These are phyloP conservation scores for Chenopodium suecicum DNA, from an alignment of 148 eudicot genomes.

Conservation along the genomic window DNA sequence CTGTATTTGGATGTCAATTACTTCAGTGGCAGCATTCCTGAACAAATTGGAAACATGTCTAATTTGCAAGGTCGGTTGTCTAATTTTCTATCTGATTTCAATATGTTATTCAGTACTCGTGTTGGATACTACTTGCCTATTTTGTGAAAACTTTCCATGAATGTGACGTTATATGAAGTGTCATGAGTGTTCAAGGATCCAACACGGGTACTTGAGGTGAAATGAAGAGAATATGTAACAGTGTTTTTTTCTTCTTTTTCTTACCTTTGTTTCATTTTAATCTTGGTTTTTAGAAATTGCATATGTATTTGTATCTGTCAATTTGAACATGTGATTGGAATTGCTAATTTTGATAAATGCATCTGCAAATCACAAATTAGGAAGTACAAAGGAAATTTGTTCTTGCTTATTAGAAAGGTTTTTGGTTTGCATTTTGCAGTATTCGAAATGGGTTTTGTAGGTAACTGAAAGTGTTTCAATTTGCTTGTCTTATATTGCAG, in stretches of 20 bases:
- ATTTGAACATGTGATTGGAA: background rate
- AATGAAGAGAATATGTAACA: no score
- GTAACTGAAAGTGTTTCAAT: constrained; percentile 18
- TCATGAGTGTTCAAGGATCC: no score
- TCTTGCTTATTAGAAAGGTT: background rate
- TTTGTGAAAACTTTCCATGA: no score
- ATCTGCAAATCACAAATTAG: background rate
- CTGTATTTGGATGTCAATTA: constrained; percentile 83
- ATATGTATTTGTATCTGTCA: background rate
- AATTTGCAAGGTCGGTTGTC: constrained; percentile 69
- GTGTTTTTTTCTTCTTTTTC: no score
- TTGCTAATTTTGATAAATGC: background rate
- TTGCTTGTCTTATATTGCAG: constrained; percentile 42
- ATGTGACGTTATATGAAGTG: no score
- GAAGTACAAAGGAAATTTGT: background rate
- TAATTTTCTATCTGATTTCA: background rate
- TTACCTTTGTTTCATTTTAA: background rate
- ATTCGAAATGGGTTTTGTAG: background rate
- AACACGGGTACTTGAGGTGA: no score
- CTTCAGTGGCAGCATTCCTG: constrained; percentile 63
- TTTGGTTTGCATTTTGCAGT: background rate
- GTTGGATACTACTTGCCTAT: no score
- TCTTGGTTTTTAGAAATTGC: background rate
- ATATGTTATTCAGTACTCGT: background rate
- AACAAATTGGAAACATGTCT: constrained; percentile 58